Evolutionary conservation across 768 basidiomycete species (phyloP), one percentile per base, ranked within the genome.

Genomic region (Butyriboletus loyo): DNA sequence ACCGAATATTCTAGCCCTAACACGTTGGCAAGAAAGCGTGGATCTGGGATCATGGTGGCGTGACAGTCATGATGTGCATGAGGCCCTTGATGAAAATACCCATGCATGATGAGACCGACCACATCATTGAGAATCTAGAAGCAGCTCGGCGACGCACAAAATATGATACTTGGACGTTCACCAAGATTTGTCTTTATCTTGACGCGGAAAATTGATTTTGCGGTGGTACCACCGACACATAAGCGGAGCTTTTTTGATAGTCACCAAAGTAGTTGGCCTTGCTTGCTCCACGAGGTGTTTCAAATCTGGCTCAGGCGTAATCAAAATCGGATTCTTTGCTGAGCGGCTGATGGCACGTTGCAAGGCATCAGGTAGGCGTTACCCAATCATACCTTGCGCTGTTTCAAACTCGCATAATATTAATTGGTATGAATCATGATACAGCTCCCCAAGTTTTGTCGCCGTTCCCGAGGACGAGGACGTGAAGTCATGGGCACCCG

Each of bases 201-300:
- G 24, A 3, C 17, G 40, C 30, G 25, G 39, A 42, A 32, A 25
- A n/a, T 42, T 1, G 22, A 27, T 11, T 38, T 27, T 49, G 37
- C 24, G 21, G 37, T 28, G 34, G 46, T 15, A 21, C n/a, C n/a
- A n/a, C n/a, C 21, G 19, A 45, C 36, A 37, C 42, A 34, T 3
- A 19, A 42, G 39, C 37, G 36, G 25, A 30, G 13, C 25, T 11
- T 17, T 11, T 27, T 35, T 24, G 11, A 50, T 50, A 22, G 7
- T 50, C 15, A 36, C 34, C 32, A 10, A 50, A 39, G 7, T 31
- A 17, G 22, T 5, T 35, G 14, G 28, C 63, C 64, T 60, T 22
- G 61, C 61, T 57, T 44, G 11, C 28, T 1, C 49, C 63, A 64
- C 44, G 63, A 65, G 63, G 64, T 46, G 8, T 43, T 19, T 54